Conservation (phyloP, 108 stramenopile genomes). For the Schizochytrium sp. region DNA sequence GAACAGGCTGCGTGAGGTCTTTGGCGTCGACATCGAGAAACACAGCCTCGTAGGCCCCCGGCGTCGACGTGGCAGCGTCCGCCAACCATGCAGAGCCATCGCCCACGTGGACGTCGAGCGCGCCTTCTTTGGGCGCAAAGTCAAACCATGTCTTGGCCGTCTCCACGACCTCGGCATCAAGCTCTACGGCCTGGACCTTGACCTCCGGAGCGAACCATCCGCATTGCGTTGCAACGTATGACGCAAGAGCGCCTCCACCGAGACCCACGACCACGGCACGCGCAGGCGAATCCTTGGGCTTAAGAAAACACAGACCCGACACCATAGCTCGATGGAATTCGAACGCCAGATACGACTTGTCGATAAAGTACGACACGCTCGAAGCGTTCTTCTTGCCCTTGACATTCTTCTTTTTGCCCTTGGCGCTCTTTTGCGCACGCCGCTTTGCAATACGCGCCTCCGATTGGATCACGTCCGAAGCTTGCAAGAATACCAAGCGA, state of each 20-base stretch:
- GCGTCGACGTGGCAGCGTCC: not conserved
- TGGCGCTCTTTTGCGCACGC: not conserved
- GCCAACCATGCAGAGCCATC: not conserved
- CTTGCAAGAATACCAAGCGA: not conserved
- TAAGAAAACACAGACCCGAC: not conserved
- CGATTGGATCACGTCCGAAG: not conserved
- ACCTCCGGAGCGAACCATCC: not conserved
- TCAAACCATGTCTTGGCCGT: not conserved
- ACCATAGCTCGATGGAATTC: conserved; percentile 17
- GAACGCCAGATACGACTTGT: not conserved
- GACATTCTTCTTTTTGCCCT: not conserved
- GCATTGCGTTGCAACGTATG: not conserved
- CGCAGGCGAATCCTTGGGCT: not conserved
- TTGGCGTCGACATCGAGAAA: conserved; percentile 12
- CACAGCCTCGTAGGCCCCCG: not conserved
- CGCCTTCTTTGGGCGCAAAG: not conserved
- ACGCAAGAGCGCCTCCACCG: not conserved
- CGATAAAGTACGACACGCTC: not conserved
- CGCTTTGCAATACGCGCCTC: not conserved
- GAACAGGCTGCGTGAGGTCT: not conserved
- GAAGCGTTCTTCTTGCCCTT: conserved; percentile 1
- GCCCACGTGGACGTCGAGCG: not conserved
- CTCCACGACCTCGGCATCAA: not conserved
- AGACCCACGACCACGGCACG: not conserved
- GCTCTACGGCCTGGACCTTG: not conserved